Evolutionary conservation across 768 basidiomycete genomes (phyloP), one percentile per base, ranked within the genome.

Genomic region (Amanita polypyramis): DNA sequence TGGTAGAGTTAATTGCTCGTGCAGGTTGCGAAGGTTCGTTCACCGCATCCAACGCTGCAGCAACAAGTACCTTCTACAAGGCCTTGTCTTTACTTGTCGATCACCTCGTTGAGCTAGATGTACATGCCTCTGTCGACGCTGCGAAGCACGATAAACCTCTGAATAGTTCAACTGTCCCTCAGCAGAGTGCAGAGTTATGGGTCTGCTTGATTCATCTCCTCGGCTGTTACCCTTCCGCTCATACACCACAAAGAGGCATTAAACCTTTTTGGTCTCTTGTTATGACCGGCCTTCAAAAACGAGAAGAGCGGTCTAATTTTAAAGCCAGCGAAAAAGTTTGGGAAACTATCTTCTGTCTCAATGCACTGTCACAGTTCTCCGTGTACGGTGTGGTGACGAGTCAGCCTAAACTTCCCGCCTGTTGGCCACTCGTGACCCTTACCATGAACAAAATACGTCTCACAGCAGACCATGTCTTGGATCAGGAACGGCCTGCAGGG

Each of bases 311-410:
- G 4, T 62, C 70, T 17, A 62, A 67, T 19, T 52, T 75, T 1
- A 65, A 70, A 35, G 63, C 65, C 12, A 80, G 79, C 55, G 94
- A 97, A 62, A 57, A 67, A 11, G 65, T 79, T n/a, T 94, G 92
- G 86, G 72, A 70, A 32, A 67, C 72, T 5, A 70, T 85, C 5
- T 84, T 89, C 56, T 74, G 70, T 20, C 61, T 94, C 1, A 85
- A 79, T 50, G 75, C 82, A 1, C 62, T 94, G 10, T 86, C 87
- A 0, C 92, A 93, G 56, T 87, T 95, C 65, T 83, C 82, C 1
- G 57, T 68, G 5, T 61, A 65, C 50, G 70, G 70, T n/a, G 66
- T 69, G 65, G 58, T 61, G 8, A 62, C 62, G 8, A 51, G 56
- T 6, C 56, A 53, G 10, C 55, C 64, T 11, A 63, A 62, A 21